Evolutionary conservation across 2,329 filamentous ascomycete species (phyloP), one percentile per base, ranked within the genome.

Genomic region (Paramyrothecium sp.): DNA sequence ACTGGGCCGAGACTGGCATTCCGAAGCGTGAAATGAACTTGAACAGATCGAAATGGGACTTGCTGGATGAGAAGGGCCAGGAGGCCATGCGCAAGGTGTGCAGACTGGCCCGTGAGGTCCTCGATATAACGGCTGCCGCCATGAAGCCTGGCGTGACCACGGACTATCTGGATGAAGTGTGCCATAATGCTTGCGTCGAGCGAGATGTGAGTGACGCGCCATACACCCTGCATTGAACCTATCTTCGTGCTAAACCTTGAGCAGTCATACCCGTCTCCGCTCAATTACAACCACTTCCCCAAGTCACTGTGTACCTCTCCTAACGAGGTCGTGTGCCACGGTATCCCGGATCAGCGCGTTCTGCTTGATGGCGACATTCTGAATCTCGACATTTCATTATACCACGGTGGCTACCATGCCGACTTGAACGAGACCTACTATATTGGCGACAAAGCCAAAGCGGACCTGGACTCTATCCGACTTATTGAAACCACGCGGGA

Each of bases 361-460:
- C 82, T 99, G 1, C 77, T 92, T 62, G 94, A 99, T 65, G 95
- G 95, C 60, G 95, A 99, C 69, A 98, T 99, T 63, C 78, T 99
- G 69, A 99, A 99, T 78, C 92, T 99, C 63, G 95, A 99, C 67
- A 91, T 99, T 5, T 93, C 92, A 1, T 78, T 99, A 49, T 99
- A 96, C 75, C 92, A 98, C 72, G 90, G 89, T 60, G 95, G 95
- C 55, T 98, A 94, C 78, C 95, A 99, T 71, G 92, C 92, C 56
- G 95, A 99, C 72, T 80, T 99, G 56, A 99, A 99, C 78, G 95
- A 99, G 79, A 99, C 95, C 13, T 99, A 98, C 78, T 99, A 99
- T 73, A 90, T 99, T 51, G 95, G 95, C 56, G 90, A 96, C 65
- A 92, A 90, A 69, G 91, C 95, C 48, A 84, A 86, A 68, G 87